phyloP scores from a whole-genome alignment of 208 protist species.

The Trypanosoma caninum region DNA sequence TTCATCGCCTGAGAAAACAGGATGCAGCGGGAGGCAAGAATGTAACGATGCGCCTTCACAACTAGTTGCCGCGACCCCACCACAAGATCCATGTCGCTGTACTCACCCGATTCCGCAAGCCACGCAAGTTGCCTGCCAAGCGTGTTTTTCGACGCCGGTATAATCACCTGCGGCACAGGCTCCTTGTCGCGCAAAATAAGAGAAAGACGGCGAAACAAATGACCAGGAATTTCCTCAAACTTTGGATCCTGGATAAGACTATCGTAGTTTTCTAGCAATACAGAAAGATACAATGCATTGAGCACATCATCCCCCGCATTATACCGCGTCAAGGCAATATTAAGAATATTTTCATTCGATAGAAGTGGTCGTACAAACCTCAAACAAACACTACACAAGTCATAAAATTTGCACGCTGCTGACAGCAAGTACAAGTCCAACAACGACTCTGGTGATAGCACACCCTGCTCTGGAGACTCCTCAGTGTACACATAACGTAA shows the following conservation, averaged over 20 bases:
- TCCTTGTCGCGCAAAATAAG: conserved; percentile 74
- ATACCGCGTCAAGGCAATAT: conserved; percentile 80
- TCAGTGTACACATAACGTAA: conserved; percentile 88
- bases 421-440: conserved; percentile 82
- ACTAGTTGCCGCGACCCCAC: conserved; percentile 69
- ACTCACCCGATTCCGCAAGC: conserved; percentile 81
- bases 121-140: conserved; percentile 76
- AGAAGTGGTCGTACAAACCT: conserved; percentile 69
- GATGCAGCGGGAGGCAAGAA: conserved; percentile 81
- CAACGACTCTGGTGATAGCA: conserved; percentile 69
- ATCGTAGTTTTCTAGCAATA: conserved; percentile 85
- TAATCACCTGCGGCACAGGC: conserved; percentile 52
- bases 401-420: conserved; percentile 79
- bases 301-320: conserved; percentile 84
- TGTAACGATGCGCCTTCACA: conserved; percentile 73
- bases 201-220: conserved; percentile 86
- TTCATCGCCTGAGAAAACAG: conserved; percentile 74
- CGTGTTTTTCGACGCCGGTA: conserved; percentile 67
- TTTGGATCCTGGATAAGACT: conserved; percentile 77
- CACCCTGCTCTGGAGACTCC: conserved; percentile 71
- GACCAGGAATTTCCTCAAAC: conserved; percentile 88
- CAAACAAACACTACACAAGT: conserved; percentile 69
- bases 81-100: conserved; percentile 79
- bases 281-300: conserved; percentile 74
- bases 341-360: conserved; percentile 78